Base-by-base conservation (phyloP, 805 yeast species). In the Kodamaea kakaduensis region DNA sequence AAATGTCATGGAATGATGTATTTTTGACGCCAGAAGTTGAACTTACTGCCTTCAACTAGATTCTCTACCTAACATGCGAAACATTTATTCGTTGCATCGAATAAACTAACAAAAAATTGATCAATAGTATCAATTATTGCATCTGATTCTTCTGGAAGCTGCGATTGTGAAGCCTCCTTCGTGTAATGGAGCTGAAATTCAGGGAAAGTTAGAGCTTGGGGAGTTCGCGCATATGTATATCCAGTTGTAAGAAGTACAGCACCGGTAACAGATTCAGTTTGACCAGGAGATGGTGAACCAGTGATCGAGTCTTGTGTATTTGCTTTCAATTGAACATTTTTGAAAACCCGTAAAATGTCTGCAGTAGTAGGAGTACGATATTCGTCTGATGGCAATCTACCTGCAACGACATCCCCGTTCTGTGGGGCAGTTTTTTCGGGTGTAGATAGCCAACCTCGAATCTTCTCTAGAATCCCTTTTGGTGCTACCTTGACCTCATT, bases 131-230 rank as follows among this genome's bases (percentile, higher is more conserved):
- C 36, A 18, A 37, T 28, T 8, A 21, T 16, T 15, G 23, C 31
- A 12, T 27, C 38, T 3, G 33, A 6, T 5, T 31, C 33, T 7
- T 12, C 25, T 9, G 10, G 25, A 22, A 14, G 13, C 5, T 17
- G 8, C 15, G 10, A 6, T 22, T 16, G 35, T 14, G 23, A 17
- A 14, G 21, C 10, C 16, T 14, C 21, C 14, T 34, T 34, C 10
- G 29, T 25, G 17, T 27, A 51, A 30, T 47, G 44, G 21, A 46
- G 32, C 10, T 38, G 42, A 29, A 40, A 46, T 17, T 52, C 54
- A 26, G 38, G 36, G 8, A 53, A 42, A 6, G 59, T 56, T 3
- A 56, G 32, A 1, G 55, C 61, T 22, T 32, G 36, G 7, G 59
- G 58, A 5, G 59, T 55, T 13, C 44, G 40, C n/a, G 27, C 22